These are phyloP conservation scores for Rutstroemia sp. DNA, from an alignment of 2,329 filamentous ascomycete genomes.

Conservation along the genomic window DNA sequence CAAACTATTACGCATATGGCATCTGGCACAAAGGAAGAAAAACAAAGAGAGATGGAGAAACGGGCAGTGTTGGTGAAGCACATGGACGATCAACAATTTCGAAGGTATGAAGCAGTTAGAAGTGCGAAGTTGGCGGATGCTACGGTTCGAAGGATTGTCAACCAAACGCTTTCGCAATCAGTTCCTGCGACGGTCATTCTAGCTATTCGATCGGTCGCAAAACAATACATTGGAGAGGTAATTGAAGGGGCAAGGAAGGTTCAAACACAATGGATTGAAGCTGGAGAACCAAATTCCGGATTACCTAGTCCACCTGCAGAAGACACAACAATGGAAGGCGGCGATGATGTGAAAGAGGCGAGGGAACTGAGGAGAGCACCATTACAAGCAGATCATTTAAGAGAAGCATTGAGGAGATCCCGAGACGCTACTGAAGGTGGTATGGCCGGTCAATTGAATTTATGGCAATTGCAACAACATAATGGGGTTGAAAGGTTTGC, in stretches of 20 bases:
- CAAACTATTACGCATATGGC: constrained; percentile 34
- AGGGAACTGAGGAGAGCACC: constrained; percentile 43
- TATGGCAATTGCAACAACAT: constrained; percentile 54
- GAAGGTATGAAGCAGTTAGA: constrained; percentile 64
- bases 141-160: constrained; percentile 68
- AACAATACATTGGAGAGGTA: constrained; percentile 69
- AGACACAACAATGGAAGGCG: constrained; percentile 5
- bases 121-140: constrained; percentile 61
- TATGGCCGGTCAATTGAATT: constrained; percentile 46
- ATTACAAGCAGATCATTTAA: constrained; percentile 65
- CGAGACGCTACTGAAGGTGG: constrained; percentile 56
- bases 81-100: constrained; percentile 59
- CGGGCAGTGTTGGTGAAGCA: constrained; percentile 55
- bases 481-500: constrained; percentile 53
- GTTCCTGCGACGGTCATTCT: constrained; percentile 67
- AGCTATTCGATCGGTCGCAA: constrained; percentile 68
- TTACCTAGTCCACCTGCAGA: constrained; percentile 36
- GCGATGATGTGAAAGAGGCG: constrained; percentile 27
- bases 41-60: constrained; percentile 52
- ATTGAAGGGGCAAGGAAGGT: constrained; percentile 65
- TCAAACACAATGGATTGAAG: constrained; percentile 62
- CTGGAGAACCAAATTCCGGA: constrained; percentile 51
- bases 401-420: constrained; percentile 66
- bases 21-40: constrained; percentile 58
- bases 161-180: constrained; percentile 73